These are phyloP conservation scores for Fusarium globosum DNA, from an alignment of 2,329 filamentous ascomycete genomes.

Conservation along the genomic window DNA sequence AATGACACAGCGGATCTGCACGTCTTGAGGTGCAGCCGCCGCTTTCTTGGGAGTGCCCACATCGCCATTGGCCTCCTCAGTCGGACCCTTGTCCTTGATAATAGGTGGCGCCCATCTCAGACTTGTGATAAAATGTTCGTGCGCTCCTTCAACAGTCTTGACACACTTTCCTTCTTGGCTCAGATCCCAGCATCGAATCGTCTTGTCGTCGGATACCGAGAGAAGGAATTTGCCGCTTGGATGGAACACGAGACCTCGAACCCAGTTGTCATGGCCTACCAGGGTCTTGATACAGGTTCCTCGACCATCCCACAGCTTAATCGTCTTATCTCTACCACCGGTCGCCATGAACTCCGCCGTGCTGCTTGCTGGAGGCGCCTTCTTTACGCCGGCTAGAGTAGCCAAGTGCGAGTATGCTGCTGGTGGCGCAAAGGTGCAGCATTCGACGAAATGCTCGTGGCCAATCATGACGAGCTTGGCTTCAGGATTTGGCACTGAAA, in stretches of 20 bases:
- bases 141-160: constrained; percentile 80
- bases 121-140: constrained; percentile 87
- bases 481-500: constrained; percentile 72
- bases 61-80: constrained; percentile 36
- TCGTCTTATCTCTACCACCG: constrained; percentile 88
- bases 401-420: constrained; percentile 82
- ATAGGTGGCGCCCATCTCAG: constrained; percentile 82
- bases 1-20: constrained; percentile 83
- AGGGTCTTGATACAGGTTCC: constrained; percentile 88
- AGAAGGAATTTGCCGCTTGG: constrained; percentile 92
- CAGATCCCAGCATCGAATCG: constrained; percentile 92
- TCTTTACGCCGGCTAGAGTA: constrained; percentile 82
- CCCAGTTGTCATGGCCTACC: constrained; percentile 93
- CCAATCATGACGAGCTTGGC: constrained; percentile 83
- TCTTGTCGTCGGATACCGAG: constrained; percentile 89
- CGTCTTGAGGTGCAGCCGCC: constrained; percentile 51
- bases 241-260: constrained; percentile 87
- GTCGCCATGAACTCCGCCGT: constrained; percentile 91
- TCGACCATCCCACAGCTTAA: constrained; percentile 87
- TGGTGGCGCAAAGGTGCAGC: constrained; percentile 86
- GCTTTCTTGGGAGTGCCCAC: constrained; percentile 37
- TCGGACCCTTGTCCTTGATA: constrained; percentile 35
- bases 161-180: constrained; percentile 91
- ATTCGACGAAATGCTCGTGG: constrained; percentile 88
- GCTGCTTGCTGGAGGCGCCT: constrained; percentile 77